Evolutionary conservation across 2,329 filamentous ascomycete genomes (phyloP).

Genomic region (Fusarium temperatum): DNA sequence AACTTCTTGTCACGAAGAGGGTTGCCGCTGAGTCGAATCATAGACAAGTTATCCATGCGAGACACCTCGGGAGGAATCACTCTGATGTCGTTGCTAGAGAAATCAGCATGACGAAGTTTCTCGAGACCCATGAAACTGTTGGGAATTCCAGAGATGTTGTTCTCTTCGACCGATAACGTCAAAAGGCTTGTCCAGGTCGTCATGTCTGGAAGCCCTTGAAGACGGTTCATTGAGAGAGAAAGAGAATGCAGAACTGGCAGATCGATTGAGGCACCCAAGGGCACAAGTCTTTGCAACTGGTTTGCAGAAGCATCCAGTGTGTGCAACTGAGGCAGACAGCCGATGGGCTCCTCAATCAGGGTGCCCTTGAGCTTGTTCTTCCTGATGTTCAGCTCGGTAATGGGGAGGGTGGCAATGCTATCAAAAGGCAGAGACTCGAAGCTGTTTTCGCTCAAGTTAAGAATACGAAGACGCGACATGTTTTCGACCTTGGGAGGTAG

Average conservation of each 20-base stretch:
- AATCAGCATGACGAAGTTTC: constrained; percentile 79
- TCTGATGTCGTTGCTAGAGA: constrained; percentile 85
- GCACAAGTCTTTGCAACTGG: constrained; percentile 66
- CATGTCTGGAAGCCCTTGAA: constrained; percentile 77
- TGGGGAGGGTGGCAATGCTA: constrained; percentile 70
- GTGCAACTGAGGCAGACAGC: constrained; percentile 71
- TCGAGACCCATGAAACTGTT: constrained; percentile 74
- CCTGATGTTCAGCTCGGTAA: constrained; percentile 77
- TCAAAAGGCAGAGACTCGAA: constrained; percentile 77
- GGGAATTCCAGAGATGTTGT: constrained; percentile 80
- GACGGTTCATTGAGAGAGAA: constrained; percentile 81
- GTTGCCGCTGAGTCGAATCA: constrained; percentile 85
- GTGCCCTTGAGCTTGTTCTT: constrained; percentile 82
- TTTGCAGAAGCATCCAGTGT: constrained; percentile 82
- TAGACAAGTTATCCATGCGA: constrained; percentile 79
- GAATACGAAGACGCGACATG: constrained; percentile 73
- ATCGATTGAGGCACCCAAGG: constrained; percentile 57
- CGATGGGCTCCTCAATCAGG: constrained; percentile 71
- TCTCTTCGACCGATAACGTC: constrained; percentile 82
- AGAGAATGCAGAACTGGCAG: constrained; percentile 79
- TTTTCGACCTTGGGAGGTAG: constrained; percentile 75
- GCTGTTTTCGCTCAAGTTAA: constrained; percentile 84
- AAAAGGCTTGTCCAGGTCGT: constrained; percentile 77
- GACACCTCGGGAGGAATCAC: constrained; percentile 79
- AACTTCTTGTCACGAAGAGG: constrained; percentile 90